Base-by-base conservation (phyloP, 768 basidiomycete species). In the Coprinopsis strossmayeri region DNA sequence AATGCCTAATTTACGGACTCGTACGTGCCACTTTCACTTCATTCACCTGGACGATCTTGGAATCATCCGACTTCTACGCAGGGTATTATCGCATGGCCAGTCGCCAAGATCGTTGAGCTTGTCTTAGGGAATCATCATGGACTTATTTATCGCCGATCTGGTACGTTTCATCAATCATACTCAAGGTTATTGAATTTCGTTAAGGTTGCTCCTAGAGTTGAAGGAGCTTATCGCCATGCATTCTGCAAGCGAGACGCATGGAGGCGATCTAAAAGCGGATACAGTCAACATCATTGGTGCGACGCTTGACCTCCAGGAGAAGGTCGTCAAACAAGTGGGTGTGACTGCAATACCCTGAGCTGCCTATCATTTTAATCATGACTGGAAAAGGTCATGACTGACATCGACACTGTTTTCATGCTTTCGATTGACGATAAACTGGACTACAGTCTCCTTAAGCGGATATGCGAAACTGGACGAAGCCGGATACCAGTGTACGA, bases 141-240 rank as follows among this genome's bases (percentile, higher is more conserved):
- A 20, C 91, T 94, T 60, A 91, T 94, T 42, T 95, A 57, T 20
- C 45, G 56, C 2, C 47, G 56, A 17, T 51, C 45, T 5, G 56
- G 56, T 54, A 24, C 45, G 40, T 34, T 24, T 23, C 30, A 5
- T 20, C n/a, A 10, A 38, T 26, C 40, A 2, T 17, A 9, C 2
- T 10, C 51, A 44, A 35, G 13, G 20, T 34, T 20, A n/a, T 2
- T 26, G 9, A 26, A 7, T n/a, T n/a, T 12, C 10, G 25, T n/a
- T n/a, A n/a, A n/a, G n/a, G 18, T 34, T 42, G 34, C n/a, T 30
- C n/a, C 15, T 57, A 73, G 88, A 95, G 60, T 73, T 95, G 24
- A 91, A 93, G 58, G 91, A 94, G 60, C 69, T 95, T 23, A 92
- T 95, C 50, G 89, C 90, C 1, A 81, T 94, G 79, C 92, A 95